These are phyloP conservation scores for cucumber (Cucumis sativus) DNA, from an alignment of 306 rosid species.

Conservation along the genomic window DNA sequence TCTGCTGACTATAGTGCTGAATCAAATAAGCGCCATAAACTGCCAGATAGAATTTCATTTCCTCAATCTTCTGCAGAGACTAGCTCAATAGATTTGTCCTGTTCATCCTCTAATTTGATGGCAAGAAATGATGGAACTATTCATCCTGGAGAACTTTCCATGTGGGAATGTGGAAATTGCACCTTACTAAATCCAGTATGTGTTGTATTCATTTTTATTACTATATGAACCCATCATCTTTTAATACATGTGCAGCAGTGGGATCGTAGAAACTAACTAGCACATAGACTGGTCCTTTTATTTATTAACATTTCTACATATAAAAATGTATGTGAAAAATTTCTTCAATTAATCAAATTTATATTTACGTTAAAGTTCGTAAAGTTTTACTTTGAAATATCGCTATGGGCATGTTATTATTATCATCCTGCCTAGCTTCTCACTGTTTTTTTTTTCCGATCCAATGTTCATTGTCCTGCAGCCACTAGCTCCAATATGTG, in stretches of 20 bases:
- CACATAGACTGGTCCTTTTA: background rate
- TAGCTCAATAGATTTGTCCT: conserved; percentile 20
- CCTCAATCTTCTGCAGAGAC: conserved; percentile 23
- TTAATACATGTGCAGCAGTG: background rate
- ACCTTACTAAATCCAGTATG: conserved; percentile 77
- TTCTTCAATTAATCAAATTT: background rate
- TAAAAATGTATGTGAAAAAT: background rate
- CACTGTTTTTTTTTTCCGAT: background rate
- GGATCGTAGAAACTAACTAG: background rate
- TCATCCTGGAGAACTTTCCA: conserved; percentile 28
- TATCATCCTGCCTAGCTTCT: background rate
- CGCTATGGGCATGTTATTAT: background rate
- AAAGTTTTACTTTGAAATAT: background rate
- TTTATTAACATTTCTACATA: background rate
- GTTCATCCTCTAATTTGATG: conserved; percentile 15
- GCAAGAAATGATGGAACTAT: conserved; percentile 8
- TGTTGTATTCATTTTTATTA: background rate
- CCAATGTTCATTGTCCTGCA: conserved; percentile 25
- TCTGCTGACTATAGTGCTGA: conserved; percentile 7
- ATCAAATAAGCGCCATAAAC: conserved; percentile 16
- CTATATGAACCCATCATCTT: background rate
- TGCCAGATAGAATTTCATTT: conserved; percentile 15
- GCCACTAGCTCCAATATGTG: conserved; percentile 68
- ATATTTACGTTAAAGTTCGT: background rate
- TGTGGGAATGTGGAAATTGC: conserved; percentile 75